A percentile compares a stretch with the other conserved stretches of the same genome.
Evolutionary conservation across 129 eudicot genomes (phyloP).

Genomic region (Deinandra increscens): DNA sequence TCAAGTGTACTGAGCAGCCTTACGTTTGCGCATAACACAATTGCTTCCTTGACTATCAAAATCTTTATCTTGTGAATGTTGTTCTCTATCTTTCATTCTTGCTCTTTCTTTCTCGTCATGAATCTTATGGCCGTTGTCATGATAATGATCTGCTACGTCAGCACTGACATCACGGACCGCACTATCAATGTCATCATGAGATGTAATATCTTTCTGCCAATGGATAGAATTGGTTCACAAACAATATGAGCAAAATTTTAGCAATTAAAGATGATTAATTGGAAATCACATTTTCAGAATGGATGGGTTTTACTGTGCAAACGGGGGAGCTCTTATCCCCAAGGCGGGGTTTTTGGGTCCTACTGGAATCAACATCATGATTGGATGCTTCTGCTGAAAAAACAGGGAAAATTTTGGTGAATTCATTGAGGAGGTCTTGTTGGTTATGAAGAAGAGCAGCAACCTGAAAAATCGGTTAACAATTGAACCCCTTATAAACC

Average conservation of each 20-base stretch:
- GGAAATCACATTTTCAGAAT: constrained; percentile 51
- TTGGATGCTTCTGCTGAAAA: constrained; percentile 39
- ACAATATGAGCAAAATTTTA: constrained; percentile 12
- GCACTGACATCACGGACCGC: constrained; percentile 41
- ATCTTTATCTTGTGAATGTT: constrained; percentile 41
- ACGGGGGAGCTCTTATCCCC: constrained; percentile 47
- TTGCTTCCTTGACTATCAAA: constrained; percentile 29
- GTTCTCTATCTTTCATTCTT: constrained; percentile 48
- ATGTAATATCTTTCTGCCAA: constrained; percentile 42
- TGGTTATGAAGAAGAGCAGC: constrained; percentile 77
- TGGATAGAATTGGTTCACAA: constrained; percentile 15
- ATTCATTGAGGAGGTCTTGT: constrained; percentile 72
- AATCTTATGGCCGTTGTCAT: constrained; percentile 44
- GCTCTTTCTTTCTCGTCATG: constrained; percentile 47
- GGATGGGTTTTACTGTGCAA: constrained; percentile 38
- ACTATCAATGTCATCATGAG: constrained; percentile 43
- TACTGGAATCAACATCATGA: constrained; percentile 41
- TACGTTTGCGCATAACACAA: constrained; percentile 36
- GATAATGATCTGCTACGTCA: constrained; percentile 41
- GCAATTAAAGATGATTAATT: constrained; percentile 13
- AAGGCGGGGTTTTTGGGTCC: constrained; percentile 33
- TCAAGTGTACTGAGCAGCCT: constrained; percentile 48
- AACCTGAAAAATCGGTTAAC: constrained; percentile 55
- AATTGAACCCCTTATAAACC: background rate
- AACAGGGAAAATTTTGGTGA: constrained; percentile 72